A percentile compares a stretch with the other conserved stretches of the same genome.
Conservation (phyloP, 1,284 basidiomycete genomes). For the Crucibulum cyathiforme region DNA sequence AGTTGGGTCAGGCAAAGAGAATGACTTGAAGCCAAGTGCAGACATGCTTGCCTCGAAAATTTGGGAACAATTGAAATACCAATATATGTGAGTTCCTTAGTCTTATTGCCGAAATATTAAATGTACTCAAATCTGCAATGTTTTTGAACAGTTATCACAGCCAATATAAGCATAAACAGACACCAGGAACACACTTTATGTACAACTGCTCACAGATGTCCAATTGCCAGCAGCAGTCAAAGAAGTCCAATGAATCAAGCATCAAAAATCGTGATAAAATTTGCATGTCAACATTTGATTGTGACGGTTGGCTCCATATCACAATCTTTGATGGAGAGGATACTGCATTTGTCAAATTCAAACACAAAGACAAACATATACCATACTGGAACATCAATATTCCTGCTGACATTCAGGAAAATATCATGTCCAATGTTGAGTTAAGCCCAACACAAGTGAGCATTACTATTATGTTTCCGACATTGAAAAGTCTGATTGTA, state of each 20-base stretch:
- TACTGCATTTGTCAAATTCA: slow-evolving; percentile 10
- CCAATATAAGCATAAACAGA: slow-evolving; percentile 9
- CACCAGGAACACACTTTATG: slow-evolving; percentile 10
- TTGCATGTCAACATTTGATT: slow-evolving; percentile 19
- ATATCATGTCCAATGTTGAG: not conserved
- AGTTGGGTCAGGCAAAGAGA: no score
- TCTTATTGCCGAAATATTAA: not conserved
- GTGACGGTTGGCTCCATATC: slow-evolving; percentile 21
- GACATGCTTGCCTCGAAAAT: slow-evolving; percentile 1
- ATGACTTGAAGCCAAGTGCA: not conserved
- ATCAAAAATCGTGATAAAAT: slow-evolving; percentile 15
- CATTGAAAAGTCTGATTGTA: not conserved
- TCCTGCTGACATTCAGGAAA: slow-evolving; percentile 5
- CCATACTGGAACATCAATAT: slow-evolving; percentile 21
- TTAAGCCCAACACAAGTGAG: slow-evolving; percentile 7
- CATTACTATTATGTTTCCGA: not conserved
- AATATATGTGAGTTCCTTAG: slow-evolving; percentile 10
- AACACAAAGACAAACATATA: slow-evolving; percentile 19
- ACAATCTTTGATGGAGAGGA: slow-evolving; percentile 8
- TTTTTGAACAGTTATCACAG: slow-evolving; percentile 9
- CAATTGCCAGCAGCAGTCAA: slow-evolving; percentile 13
- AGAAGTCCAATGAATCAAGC: slow-evolving; percentile 9
- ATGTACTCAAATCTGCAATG: not conserved
- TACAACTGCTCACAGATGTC: slow-evolving; percentile 20
- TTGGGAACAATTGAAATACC: slow-evolving; percentile 6